Evolutionary conservation across 768 basidiomycete species (phyloP), one percentile per base, ranked within the genome.

Genomic region (Tricholoma saponaceum): DNA sequence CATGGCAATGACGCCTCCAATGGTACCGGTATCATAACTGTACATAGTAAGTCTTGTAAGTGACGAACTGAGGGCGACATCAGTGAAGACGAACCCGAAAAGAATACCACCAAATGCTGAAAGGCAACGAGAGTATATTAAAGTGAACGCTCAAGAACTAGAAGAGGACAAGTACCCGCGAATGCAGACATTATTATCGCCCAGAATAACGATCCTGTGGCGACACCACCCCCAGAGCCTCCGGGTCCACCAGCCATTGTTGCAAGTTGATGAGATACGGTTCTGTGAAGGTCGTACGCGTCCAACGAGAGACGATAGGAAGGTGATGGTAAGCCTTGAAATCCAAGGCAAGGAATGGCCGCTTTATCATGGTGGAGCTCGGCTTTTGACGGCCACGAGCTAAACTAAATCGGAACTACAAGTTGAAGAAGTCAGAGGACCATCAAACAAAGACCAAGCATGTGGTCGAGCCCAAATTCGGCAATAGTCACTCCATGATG

Each of bases 11-110:
- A 92, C 77, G 71, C 92, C 92, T 58, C 81, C 83, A 76, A 93
- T 92, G 64, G 83, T 83, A 64, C 92, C 92, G 54, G 92, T 90
- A 72, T 94, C 92, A 70, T 91, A 94, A 52, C 77, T 61, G 57
- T 83, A 51, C 71, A 46, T 6, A 5, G 28, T 33, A 14, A 46
- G n/a, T n/a, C n/a, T n/a, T n/a, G n/a, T n/a, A n/a, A n/a, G n/a
- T n/a, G n/a, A n/a, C n/a, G n/a, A n/a, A n/a, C n/a, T n/a, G n/a
- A n/a, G n/a, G n/a, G n/a, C 4, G 8, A 10, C 18, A 43, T 16
- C 7, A 20, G 30, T 22, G 14, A 12, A 22, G 5, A 50, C 55
- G 5, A 41, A 60, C 57, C 64, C 89, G 69, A 80, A 79, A 47
- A 78, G 68, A 59, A 78, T 79, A 67, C 80, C 80, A 64, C 80